phyloP scores from a whole-genome alignment of 768 basidiomycete species.

The Mycena rosella region DNA sequence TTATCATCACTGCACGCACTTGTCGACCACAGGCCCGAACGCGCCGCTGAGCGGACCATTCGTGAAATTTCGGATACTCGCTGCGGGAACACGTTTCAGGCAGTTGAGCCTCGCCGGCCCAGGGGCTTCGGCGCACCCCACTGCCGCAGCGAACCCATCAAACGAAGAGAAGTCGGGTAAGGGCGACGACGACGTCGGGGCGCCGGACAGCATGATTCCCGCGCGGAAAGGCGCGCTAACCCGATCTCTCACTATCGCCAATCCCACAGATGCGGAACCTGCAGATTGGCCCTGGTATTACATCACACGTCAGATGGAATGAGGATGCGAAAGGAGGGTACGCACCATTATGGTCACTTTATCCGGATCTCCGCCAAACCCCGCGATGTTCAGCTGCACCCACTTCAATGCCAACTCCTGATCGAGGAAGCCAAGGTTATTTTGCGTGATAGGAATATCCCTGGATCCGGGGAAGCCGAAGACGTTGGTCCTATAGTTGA shows the following conservation, averaged over 20 bases:
- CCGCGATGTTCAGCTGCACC: constrained; percentile 11
- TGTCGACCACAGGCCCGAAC: constrained; percentile 26
- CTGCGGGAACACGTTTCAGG: constrained; percentile 38
- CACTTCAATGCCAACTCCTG: constrained; percentile 16
- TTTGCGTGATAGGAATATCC: constrained; percentile 18
- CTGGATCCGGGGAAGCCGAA: constrained; percentile 20
- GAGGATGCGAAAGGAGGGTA: not conserved
- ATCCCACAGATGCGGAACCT: not conserved
- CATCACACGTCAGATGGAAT: not conserved
- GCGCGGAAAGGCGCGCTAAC: constrained; percentile 19
- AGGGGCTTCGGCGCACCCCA: constrained; percentile 36
- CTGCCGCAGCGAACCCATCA: constrained; percentile 16
- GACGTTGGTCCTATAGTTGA: constrained; percentile 23
- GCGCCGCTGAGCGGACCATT: constrained; percentile 28
- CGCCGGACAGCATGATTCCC: constrained; percentile 18
- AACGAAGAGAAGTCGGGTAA: constrained; percentile 17
- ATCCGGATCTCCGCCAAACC: not conserved
- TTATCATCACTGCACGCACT: constrained; percentile 8
- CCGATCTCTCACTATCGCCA: not conserved
- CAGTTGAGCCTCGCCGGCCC: constrained; percentile 36
- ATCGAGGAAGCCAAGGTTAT: constrained; percentile 29
- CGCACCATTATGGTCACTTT: constrained; percentile 19
- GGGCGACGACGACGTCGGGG: not conserved
- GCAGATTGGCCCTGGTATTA: constrained; percentile 27
- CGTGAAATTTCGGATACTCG: constrained; percentile 32